Percentiles rank a stretch among this genome's conserved stretches.
Conservation (phyloP, 306 rosid species). For the Trichosanthes truncata region DNA sequence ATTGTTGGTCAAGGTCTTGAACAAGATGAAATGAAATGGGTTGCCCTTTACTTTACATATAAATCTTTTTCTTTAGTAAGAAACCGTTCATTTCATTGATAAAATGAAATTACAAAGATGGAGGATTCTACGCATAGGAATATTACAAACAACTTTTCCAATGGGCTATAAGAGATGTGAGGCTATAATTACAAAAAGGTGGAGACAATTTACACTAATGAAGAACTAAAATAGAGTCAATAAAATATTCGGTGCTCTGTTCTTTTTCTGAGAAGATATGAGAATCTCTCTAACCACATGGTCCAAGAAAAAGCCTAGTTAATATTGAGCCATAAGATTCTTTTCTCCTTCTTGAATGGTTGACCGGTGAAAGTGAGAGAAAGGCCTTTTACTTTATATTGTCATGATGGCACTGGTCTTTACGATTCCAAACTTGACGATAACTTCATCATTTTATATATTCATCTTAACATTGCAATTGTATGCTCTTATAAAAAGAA, state of each 20-base stretch:
- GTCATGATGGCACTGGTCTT: background rate
- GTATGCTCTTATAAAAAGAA: no score
- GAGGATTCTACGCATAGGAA: background rate
- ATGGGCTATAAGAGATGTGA: background rate
- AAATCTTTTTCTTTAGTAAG: no score
- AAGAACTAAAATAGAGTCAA: background rate
- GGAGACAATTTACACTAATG: background rate
- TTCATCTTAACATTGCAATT: background rate
- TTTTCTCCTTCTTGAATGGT: background rate
- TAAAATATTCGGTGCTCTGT: background rate
- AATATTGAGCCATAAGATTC: background rate
- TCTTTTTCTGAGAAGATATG: background rate
- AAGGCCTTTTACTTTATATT: background rate
- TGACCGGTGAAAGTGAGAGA: background rate
- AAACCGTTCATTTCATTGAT: background rate
- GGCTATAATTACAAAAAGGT: background rate
- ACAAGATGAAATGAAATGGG: background rate
- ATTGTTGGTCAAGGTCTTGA: background rate
- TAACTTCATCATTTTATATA: background rate
- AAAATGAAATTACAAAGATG: background rate
- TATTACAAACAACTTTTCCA: background rate
- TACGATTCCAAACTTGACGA: background rate
- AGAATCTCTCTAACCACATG: background rate
- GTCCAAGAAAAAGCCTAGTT: no score
- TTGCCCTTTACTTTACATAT: background rate